A percentile compares a stretch with the other conserved stretches of the same genome.
Evolutionary conservation across 305 asterid species (phyloP).

Genomic region (Fraxinus angustifolia): DNA sequence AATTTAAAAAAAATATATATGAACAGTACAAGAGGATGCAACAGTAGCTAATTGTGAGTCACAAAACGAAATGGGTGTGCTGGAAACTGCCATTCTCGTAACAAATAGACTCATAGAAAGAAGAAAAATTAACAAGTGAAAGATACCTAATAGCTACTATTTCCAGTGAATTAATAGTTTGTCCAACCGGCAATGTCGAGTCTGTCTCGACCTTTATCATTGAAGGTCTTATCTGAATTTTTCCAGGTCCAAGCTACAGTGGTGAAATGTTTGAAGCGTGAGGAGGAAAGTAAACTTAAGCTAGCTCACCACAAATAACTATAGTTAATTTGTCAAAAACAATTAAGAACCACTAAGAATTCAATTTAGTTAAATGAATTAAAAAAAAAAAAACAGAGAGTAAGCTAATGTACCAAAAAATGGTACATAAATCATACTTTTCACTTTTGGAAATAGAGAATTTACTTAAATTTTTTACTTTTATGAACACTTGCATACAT

Average conservation of each 20-base stretch:
- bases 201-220: conserved; percentile 78
- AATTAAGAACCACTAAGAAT: neutral
- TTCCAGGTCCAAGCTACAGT: conserved; percentile 50
- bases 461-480: neutral
- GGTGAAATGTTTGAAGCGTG: neutral
- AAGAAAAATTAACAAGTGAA: neutral
- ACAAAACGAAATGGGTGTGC: neutral
- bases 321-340: neutral
- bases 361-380: neutral
- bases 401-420: neutral
- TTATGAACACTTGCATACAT: neutral
- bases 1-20: neutral
- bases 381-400: neutral
- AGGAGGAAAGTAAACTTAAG: neutral
- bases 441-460: neutral
- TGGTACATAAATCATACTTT: neutral
- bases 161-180: conserved; percentile 61
- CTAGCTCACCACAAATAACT: neutral
- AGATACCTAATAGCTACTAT: conserved; percentile 58
- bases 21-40: neutral
- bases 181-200: conserved; percentile 14
- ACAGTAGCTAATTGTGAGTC: neutral
- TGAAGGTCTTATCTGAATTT: conserved; percentile 72
- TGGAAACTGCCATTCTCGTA: conserved; percentile 9
- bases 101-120: conserved; percentile 11